Conservation (phyloP, 371 early-diverging fungal species). For the Mortierella sp. region DNA sequence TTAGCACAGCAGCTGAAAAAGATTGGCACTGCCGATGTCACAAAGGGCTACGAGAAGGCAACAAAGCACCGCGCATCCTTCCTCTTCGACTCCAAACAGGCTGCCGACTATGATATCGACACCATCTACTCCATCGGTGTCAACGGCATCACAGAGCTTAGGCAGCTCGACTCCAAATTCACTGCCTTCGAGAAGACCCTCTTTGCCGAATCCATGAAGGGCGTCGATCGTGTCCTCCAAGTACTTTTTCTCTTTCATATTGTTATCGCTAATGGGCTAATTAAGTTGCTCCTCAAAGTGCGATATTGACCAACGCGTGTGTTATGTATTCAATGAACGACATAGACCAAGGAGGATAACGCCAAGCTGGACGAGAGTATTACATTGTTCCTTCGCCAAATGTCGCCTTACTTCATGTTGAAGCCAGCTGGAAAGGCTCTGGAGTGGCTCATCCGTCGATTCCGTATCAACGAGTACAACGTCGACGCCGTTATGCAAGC, state of each 20-base stretch:
- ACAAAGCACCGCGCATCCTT: constrained; percentile 79
- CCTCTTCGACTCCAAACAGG: constrained; percentile 85
- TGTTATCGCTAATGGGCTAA: not conserved
- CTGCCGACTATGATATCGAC: constrained; percentile 91
- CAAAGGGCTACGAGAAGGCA: constrained; percentile 61
- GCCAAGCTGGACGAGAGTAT: constrained; percentile 84
- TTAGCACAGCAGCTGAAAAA: constrained; percentile 80
- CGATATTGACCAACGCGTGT: not conserved
- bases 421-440: constrained; percentile 88
- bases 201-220: constrained; percentile 87
- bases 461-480: constrained; percentile 91
- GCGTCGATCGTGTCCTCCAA: constrained; percentile 82
- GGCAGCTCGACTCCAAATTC: constrained; percentile 76
- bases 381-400: constrained; percentile 74
- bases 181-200: constrained; percentile 79
- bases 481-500: constrained; percentile 82
- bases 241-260: constrained; percentile 32
- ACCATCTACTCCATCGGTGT: constrained; percentile 88
- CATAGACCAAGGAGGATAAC: constrained; percentile 86
- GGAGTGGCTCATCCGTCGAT: constrained; percentile 95
- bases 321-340: not conserved
- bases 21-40: constrained; percentile 76
- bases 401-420: constrained; percentile 89
- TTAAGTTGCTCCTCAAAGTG: not conserved
- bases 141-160: constrained; percentile 86